A percentile compares a stretch with the other conserved stretches of the same genome.
Evolutionary conservation across 805 yeast genomes (phyloP).

Genomic region (Brettanomyces custersianus): DNA sequence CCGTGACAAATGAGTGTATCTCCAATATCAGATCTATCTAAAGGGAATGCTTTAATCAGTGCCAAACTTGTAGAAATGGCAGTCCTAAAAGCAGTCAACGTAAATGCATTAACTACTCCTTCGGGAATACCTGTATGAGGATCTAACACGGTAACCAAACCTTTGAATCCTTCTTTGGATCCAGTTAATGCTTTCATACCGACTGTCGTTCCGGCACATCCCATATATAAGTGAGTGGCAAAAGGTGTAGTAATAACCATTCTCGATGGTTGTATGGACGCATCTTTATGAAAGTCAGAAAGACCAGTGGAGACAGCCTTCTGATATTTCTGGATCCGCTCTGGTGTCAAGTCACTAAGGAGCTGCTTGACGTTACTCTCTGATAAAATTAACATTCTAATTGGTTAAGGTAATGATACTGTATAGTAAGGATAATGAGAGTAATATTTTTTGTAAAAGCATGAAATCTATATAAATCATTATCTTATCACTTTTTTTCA

Average conservation of each 20-base stretch:
- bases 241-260: slow-evolving; percentile 34
- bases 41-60: slow-evolving; percentile 27
- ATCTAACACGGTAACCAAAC: slow-evolving; percentile 43
- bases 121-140: slow-evolving; percentile 38
- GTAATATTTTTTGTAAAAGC: too few species aligned
- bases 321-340: slow-evolving; percentile 28
- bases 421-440: too few species aligned
- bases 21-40: slow-evolving; percentile 6
- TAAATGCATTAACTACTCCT: slow-evolving; percentile 49
- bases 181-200: slow-evolving; percentile 57
- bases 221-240: slow-evolving; percentile 54
- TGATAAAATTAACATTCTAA: slow-evolving; percentile 29
- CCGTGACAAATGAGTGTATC: slow-evolving; percentile 39
- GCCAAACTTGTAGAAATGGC: slow-evolving; percentile 49
- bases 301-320: slow-evolving; percentile 29
- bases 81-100: slow-evolving; percentile 59
- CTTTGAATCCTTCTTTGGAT: slow-evolving; percentile 50
- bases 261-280: slow-evolving; percentile 44
- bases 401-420: too few species aligned
- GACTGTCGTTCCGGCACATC: slow-evolving; percentile 45
- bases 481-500: too few species aligned
- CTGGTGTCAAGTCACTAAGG: slow-evolving; percentile 18
- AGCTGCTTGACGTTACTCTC: slow-evolving; percentile 24
- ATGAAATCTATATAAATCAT: too few species aligned
- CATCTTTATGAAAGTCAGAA: slow-evolving; percentile 31